Conservation (phyloP, 768 basidiomycete species). For the Lepiota brunneoincarnata region DNA sequence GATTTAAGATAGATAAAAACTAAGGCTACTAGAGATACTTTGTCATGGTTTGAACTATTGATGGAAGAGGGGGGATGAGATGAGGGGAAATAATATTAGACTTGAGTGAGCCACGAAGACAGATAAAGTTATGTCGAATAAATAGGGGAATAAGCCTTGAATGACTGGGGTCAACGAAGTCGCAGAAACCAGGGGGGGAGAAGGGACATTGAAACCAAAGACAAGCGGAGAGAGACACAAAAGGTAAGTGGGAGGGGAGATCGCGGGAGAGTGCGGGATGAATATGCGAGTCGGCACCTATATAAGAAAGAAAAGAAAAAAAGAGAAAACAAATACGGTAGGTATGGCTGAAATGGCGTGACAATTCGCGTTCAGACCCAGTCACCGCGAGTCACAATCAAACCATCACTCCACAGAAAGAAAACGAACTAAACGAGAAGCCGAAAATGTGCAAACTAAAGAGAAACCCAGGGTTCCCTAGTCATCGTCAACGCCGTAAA, state of each 20-base stretch:
- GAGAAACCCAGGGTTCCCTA: slow-evolving; percentile 13
- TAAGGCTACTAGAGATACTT: slow-evolving; percentile 9
- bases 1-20: slow-evolving; percentile 7
- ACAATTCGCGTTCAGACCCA: not conserved
- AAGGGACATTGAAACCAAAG: not conserved
- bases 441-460: slow-evolving; percentile 1
- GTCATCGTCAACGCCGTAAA: not conserved
- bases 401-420: slow-evolving; percentile 4
- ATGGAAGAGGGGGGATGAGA: not conserved
- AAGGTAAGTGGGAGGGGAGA: not conserved
- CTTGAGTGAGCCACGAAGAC: not conserved
- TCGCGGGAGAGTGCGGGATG: not conserved
- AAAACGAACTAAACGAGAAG: slow-evolving; percentile 1
- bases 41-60: not conserved
- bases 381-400: not conserved
- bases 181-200: not conserved
- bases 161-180: not conserved
- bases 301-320: not conserved
- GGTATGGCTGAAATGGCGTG: slow-evolving; percentile 1
- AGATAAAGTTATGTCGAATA: slow-evolving; percentile 11
- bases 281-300: slow-evolving; percentile 1
- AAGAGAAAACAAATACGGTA: not conserved
- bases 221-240: not conserved
- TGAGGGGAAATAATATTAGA: slow-evolving; percentile 5
- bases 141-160: slow-evolving; percentile 5